phyloP scores from a whole-genome alignment of 805 yeast genomes.

The Tetrapisispora nanseiensis region DNA sequence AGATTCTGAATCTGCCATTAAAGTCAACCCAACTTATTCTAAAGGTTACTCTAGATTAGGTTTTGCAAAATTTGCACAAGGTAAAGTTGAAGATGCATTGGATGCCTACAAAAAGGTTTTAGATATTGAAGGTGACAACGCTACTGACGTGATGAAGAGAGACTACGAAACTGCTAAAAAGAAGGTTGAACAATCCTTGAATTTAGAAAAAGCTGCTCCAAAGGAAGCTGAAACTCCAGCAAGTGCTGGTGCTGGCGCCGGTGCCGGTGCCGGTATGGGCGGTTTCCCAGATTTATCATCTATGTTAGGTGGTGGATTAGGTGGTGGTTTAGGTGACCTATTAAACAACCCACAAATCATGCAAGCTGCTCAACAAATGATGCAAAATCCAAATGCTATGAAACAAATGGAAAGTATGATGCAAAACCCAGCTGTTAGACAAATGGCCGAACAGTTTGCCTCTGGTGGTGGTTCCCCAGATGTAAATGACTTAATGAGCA shows the following conservation, averaged over 20 bases:
- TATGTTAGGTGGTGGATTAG: conserved; percentile 55
- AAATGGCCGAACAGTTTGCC: conserved; percentile 74
- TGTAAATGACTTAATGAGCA: conserved; percentile 63
- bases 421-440: conserved; percentile 70
- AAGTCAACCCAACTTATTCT: conserved; percentile 67
- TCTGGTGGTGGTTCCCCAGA: conserved; percentile 52
- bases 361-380: conserved; percentile 81
- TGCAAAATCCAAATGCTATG: conserved; percentile 77
- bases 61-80: conserved; percentile 85
- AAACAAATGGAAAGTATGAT: conserved; percentile 55
- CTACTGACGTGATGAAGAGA: conserved; percentile 81
- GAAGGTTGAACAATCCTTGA: conserved; percentile 70
- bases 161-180: conserved; percentile 91
- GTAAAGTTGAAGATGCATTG: conserved; percentile 83
- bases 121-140: conserved; percentile 74
- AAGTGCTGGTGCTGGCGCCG: conserved; percentile 20
- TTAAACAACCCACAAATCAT: conserved; percentile 86
- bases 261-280: conserved; percentile 24
- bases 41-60: conserved; percentile 95
- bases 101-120: conserved; percentile 85
- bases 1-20: conserved; percentile 79
- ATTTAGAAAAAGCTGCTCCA: conserved; percentile 17
- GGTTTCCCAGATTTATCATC: conserved; percentile 74
- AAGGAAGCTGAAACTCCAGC: conserved; percentile 15
- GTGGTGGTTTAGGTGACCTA: conserved; percentile 57